phyloP scores from a whole-genome alignment of 352 stramenopile genomes.

The Phytophthora vignae region DNA sequence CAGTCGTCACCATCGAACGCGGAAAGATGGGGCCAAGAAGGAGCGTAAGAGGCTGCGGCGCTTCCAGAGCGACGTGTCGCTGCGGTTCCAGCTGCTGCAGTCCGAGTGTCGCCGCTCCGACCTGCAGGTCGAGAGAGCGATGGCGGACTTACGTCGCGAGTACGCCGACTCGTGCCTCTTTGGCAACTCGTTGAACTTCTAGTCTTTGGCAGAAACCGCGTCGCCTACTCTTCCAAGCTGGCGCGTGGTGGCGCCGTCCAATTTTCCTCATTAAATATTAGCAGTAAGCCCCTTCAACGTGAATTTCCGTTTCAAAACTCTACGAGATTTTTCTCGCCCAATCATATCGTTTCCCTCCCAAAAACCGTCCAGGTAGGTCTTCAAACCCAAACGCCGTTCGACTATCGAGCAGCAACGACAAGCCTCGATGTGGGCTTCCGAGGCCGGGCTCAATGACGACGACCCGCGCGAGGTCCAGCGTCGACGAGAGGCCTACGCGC shows the following conservation, averaged over 20 bases:
- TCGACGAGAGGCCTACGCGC: constrained; percentile 71
- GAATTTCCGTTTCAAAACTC: constrained; percentile 15
- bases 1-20: constrained; percentile 1
- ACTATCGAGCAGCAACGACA: constrained; percentile 38
- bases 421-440: constrained; percentile 59
- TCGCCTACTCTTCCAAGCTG: background rate
- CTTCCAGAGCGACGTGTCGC: constrained; percentile 55
- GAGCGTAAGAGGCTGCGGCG: constrained; percentile 50
- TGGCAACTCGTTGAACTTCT: constrained; percentile 43
- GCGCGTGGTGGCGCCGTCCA: background rate
- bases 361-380: constrained; percentile 16
- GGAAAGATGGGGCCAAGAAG: constrained; percentile 41
- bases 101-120: constrained; percentile 64
- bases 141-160: constrained; percentile 65
- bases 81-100: constrained; percentile 69
- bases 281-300: background rate
- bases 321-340: constrained; percentile 28
- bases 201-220: background rate
- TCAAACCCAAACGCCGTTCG: constrained; percentile 14
- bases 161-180: constrained; percentile 79
- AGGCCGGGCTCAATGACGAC: constrained; percentile 40
- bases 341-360: constrained; percentile 52
- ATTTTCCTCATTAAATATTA: constrained; percentile 7
- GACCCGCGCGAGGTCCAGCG: constrained; percentile 50
- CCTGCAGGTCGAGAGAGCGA: constrained; percentile 60